Percentiles rank a stretch among this genome's conserved stretches.
Evolutionary conservation across 192 early-diverging fungal genomes (phyloP).

Genomic region (Coemansia sp.): DNA sequence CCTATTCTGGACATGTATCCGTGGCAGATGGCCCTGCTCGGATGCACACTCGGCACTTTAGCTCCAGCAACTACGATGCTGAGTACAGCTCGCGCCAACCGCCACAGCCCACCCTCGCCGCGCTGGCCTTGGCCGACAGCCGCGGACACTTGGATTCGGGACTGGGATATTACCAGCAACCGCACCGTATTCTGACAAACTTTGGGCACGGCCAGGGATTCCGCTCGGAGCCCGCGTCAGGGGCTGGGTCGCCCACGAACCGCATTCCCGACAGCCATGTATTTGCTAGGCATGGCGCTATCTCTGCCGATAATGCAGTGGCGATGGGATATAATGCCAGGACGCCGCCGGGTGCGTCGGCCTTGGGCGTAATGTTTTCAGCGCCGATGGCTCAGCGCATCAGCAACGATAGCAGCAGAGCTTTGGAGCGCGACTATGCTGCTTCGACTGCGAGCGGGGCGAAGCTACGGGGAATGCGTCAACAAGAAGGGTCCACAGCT

Average conservation of each 20-base stretch:
- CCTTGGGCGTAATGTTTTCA: conserved; percentile 44
- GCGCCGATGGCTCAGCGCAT: conserved; percentile 1
- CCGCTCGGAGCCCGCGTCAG: conserved; percentile 42
- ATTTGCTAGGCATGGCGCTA: neutral
- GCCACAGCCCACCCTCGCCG: conserved; percentile 41
- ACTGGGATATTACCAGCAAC: conserved; percentile 34
- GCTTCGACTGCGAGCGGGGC: conserved; percentile 1
- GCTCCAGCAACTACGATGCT: conserved; percentile 5
- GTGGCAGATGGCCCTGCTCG: neutral
- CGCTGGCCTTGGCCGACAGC: conserved; percentile 49
- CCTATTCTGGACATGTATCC: neutral
- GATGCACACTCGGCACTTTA: neutral
- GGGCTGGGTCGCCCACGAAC: conserved; percentile 34
- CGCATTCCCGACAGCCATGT: neutral
- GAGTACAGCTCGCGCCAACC: conserved; percentile 7
- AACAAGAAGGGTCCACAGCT: neutral
- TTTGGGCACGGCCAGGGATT: conserved; percentile 29
- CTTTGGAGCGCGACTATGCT: neutral
- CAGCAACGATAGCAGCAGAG: conserved; percentile 16
- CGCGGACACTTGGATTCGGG: conserved; percentile 42
- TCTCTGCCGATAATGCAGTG: conserved; percentile 27
- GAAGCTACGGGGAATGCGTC: neutral
- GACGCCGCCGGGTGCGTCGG: conserved; percentile 20
- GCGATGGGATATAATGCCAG: neutral
- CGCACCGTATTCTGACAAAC: conserved; percentile 27